Evolutionary conservation across 805 yeast species (phyloP).

Genomic region (Naumovozyma baii): DNA sequence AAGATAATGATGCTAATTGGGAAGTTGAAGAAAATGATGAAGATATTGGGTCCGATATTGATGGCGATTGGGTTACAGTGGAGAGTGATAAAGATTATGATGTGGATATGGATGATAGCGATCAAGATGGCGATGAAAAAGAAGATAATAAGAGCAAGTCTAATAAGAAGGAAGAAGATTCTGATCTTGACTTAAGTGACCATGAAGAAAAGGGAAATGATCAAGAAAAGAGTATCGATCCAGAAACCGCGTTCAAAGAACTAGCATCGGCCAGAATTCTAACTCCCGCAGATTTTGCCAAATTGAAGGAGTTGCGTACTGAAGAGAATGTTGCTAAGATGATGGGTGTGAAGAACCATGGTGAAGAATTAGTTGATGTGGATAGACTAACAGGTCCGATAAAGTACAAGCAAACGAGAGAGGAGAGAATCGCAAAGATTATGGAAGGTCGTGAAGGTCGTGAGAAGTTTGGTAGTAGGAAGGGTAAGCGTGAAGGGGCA

Average conservation of each 20-base stretch:
- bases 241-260: conserved; percentile 39
- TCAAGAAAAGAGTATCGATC: conserved; percentile 26
- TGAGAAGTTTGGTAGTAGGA: conserved; percentile 80
- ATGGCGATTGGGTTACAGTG: conserved; percentile 85
- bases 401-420: conserved; percentile 73
- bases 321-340: conserved; percentile 80
- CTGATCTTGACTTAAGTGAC: conserved; percentile 38
- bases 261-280: conserved; percentile 67
- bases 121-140: conserved; percentile 40
- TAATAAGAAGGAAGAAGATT: conserved; percentile 34
- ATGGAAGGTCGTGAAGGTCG: conserved; percentile 90
- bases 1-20: conserved; percentile 54
- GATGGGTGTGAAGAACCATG: conserved; percentile 53
- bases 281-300: conserved; percentile 97
- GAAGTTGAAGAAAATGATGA: conserved; percentile 44
- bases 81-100: conserved; percentile 73
- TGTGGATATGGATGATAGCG: conserved; percentile 43
- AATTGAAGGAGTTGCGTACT: conserved; percentile 74
- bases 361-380: conserved; percentile 84
- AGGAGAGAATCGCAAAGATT: conserved; percentile 80
- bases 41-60: conserved; percentile 22
- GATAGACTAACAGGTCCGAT: conserved; percentile 62
- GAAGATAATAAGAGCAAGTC: conserved; percentile 31
- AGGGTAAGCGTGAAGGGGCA: conserved; percentile 62
- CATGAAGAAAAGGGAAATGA: conserved; percentile 27